Evolutionary conservation across 2,329 filamentous ascomycete species (phyloP), one percentile per base, ranked within the genome.

Genomic region (Verticillium dahliae): DNA sequence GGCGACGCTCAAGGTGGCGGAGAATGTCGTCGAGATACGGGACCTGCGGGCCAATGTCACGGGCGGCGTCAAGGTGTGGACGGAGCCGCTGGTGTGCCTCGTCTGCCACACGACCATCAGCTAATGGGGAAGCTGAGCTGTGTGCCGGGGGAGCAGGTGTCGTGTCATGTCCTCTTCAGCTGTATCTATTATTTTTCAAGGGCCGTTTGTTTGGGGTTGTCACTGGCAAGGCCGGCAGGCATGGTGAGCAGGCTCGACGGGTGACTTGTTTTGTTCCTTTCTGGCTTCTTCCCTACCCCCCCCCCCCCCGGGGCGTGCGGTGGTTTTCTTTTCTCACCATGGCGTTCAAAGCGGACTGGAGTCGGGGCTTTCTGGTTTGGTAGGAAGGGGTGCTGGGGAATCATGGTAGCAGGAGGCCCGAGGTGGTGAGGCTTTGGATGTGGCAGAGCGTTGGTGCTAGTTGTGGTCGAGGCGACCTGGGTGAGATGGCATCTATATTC

Each of bases 51-150:
- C 77, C 35, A 73, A 75, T 10, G 72, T 85, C 6, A 69, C 69
- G 2, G 81, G 78, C 10, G 82, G 82, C 2, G 78, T 79, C 37
- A 83, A 81, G 70, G 74, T 72, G 10, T 86, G 84, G 84, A 79
- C 75, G 11, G 82, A 85, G 68, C 76, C 76, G 4, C 69, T 81
- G 37, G 71, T 74, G 57, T 86, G 84, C 64, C 74, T 85, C 39
- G 67, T 82, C 50, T 86, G 84, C 67, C 73, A 73, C 27, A 67
- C 73, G n/a, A 71, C 72, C 54, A 80, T 85, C 54, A 56, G 27
- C 15, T 56, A 33, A 27, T 9, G 7, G 27, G 11, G 10, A 9
- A 15, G 41, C 18, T 22, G 18, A 22, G 18, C 18, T 22, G 18
- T 9, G 4, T 50, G 41, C 6, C 6, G 18, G n/a, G 41, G 4